Base-by-base conservation (phyloP, 257 asterid species). In the Apocynum venetum region DNA sequence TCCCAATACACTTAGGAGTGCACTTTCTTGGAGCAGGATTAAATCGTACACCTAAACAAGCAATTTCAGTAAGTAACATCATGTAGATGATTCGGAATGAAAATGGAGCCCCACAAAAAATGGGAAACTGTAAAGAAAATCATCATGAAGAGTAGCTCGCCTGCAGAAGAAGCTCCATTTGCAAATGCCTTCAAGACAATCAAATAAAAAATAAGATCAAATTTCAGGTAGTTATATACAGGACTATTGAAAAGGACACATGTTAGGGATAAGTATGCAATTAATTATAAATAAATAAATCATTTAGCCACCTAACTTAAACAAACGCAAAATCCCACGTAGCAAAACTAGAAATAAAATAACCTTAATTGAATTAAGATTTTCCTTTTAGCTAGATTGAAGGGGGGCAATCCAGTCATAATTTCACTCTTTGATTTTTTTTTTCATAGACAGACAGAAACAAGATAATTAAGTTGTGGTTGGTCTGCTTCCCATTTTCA, bases 1-100 rank as follows among this genome's bases (percentile, higher is more conserved):
- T 82, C 40, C 96, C 97, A 72, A 89, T 87, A 86, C 98, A 95
- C 82, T 87, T 90, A 71, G 44, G 81, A 41, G 86, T 80, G 80
- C 80, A 75, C 83, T 75, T 84, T 73, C 80, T 85, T 77, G 81
- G 80, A 83, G 89, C 80, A 70, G 85, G 76, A 48, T 60, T 63
- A 76, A 79, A 72, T 74, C 44, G 78, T 80, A 76, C 85, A 79
- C 89, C 98, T 95, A 85, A 55, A 84, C 72, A 83, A 60, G 81
- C 64, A 81, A 46, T 72, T 56, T 73, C 74, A 60, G 69, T 41
- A 59, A 77, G 38, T 56, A 35, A 73, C 64, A 68, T 35, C 63
- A 64, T 20, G 69, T 38, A 73, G 52, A 41, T 63, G 13, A n/a
- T 43, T 9, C 41, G 40, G 17, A 67, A n/a, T 4, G 6, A 47